phyloP scores from a whole-genome alignment of 306 rosid genomes.

The Quercus rubra region DNA sequence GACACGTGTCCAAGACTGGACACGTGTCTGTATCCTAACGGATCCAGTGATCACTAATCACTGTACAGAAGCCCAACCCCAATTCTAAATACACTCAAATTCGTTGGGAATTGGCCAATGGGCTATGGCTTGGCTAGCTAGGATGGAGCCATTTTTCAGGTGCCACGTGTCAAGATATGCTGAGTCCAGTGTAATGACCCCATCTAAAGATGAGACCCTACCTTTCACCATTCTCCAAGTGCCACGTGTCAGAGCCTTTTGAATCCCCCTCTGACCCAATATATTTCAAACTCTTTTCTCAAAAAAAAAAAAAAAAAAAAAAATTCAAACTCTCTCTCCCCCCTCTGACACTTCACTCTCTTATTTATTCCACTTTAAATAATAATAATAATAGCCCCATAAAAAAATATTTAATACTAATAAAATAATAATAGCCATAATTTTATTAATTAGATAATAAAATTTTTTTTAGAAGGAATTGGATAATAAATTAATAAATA shows the following conservation, averaged over 20 bases:
- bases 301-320: no score
- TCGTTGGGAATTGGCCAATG: no score
- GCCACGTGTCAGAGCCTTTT: neutral
- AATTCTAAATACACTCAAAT: no score
- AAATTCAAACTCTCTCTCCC: neutral
- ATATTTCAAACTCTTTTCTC: neutral
- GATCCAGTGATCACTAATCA: no score
- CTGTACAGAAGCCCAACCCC: no score
- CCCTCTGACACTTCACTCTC: constrained; percentile 14
- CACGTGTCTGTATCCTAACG: no score
- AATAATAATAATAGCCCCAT: no score
- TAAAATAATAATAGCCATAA: no score
- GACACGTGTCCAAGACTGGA: no score
- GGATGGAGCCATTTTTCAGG: no score
- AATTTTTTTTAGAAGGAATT: neutral
- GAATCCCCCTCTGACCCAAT: neutral
- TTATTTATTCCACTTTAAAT: neutral
- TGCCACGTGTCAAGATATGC: neutral
- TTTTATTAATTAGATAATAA: no score
- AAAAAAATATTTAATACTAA: neutral
- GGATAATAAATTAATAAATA: neutral
- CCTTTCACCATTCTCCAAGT: neutral
- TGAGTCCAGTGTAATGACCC: neutral
- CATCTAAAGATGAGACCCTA: neutral
- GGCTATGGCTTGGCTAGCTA: no score